A percentile compares a stretch with the other conserved stretches of the same genome.
Evolutionary conservation across 768 basidiomycete genomes (phyloP).

Genomic region (Leccinum boreale): DNA sequence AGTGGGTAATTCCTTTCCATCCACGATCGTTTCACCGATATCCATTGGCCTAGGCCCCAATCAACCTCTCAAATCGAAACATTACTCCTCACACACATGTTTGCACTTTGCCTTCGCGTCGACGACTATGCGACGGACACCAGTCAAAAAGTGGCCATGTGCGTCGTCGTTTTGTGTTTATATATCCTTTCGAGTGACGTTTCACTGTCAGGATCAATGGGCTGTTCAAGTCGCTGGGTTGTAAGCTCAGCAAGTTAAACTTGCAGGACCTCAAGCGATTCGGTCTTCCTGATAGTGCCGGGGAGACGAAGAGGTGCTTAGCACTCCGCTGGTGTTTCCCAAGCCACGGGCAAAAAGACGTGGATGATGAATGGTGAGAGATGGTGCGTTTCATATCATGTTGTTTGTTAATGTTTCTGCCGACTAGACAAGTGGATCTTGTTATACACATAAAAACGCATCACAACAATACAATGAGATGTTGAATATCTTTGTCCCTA

Average conservation of each 20-base stretch:
- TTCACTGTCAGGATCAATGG: conserved; percentile 46
- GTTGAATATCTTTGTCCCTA: not conserved
- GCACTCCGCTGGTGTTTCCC: conserved; percentile 79
- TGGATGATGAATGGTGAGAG: conserved; percentile 5
- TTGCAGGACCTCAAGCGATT: conserved; percentile 64
- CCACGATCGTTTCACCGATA: not conserved
- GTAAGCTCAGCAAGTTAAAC: conserved; percentile 58
- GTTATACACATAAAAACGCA: not conserved
- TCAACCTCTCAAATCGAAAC: conserved; percentile 69
- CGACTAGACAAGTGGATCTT: not conserved
- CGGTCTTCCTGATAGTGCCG: conserved; percentile 62
- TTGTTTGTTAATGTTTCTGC: not conserved
- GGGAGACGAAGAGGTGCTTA: conserved; percentile 65
- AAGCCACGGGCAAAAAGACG: conserved; percentile 46
- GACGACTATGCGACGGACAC: conserved; percentile 78
- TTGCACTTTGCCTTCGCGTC: conserved; percentile 74
- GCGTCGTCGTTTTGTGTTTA: conserved; percentile 27
- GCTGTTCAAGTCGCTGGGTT: conserved; percentile 81
- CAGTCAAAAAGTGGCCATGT: conserved; percentile 61
- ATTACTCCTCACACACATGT: conserved; percentile 71
- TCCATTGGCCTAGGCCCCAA: conserved; percentile 32
- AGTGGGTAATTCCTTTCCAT: conserved; percentile 38
- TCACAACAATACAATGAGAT: not conserved
- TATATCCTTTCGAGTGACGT: conserved; percentile 1
- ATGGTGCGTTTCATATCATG: not conserved